Base-by-base conservation (phyloP, 2,329 filamentous ascomycete species). In the Aspergillus proliferans region DNA sequence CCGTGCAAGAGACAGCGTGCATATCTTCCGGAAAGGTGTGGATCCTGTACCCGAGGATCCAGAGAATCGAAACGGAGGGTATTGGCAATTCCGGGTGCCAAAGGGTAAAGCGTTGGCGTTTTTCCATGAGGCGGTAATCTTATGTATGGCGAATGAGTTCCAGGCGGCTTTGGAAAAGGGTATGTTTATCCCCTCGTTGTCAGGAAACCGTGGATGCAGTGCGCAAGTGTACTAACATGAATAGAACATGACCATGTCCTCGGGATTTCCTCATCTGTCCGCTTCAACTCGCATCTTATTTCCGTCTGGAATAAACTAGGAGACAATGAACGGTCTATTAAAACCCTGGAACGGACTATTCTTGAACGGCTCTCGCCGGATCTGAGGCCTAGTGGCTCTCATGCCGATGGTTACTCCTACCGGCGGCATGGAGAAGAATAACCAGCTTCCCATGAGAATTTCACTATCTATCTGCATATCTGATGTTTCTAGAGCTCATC, bases 221-320 rank as follows among this genome's bases (percentile, higher is more conserved):
- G 4, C 26, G 49, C 15, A 41, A 42, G 46, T 22, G 26, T 51
- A 18, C 43, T 30, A 33, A 49, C 41, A 14, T 43, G 30, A 15
- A 50, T 62, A 89, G 88, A 83, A 52, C 86, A 89, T 66, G 89
- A 95, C 66, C 86, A 83, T 58, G 79, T 97, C 59, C 93, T 91
- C 66, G 92, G 92, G 45, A 84, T 96, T 43, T 88, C 87, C 39
- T 83, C 93, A 56, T 90, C 87, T 1, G 87, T 92, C 50, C 85
- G 91, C 61, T 94, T 93, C 78, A 95, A 91, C 72, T 86, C 85
- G 26, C 85, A 92, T 66, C 82, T 95, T 55, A 86, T 96, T 66
- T 87, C 87, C 59, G 82, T 97, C 63, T 97, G 92, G 92, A 93
- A 95, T 73, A 88, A 93, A 54, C 87, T 95, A 63, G 84, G 85